Evolutionary conservation across 257 asterid species (phyloP), one percentile per base, ranked within the genome.

Genomic region (Scutellaria galericulata): DNA sequence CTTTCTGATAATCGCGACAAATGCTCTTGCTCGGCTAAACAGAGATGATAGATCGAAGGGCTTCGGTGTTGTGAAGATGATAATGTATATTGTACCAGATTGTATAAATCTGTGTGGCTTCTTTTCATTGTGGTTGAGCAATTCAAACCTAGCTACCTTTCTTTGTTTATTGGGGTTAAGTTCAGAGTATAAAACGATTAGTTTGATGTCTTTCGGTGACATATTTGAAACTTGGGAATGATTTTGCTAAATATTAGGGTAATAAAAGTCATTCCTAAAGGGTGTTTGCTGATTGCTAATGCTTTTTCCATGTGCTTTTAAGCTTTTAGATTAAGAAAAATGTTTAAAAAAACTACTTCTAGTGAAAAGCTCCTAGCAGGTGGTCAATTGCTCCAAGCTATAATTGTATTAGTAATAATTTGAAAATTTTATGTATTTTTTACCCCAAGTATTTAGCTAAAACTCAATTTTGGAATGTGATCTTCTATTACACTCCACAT

Each of bases 1-100:
- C 87, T 91, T 54, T 71, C 87, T 47, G 89, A 85, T 64, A 80
- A 66, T 59, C 87, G 86, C 0, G 82, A 86, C 58, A 89, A 84
- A 73, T 91, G 97, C 80, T 80, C 84, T 3, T 91, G 97, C 83
- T 70, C 76, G 13, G 70, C 77, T 22, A 73, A 78, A 47, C 74
- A 52, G 66, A 63, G 66, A 27, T 37, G 69, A 41, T 72, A 78
- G 84, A 58, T 75, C 72, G 11, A 75, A 58, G 31, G 53, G 18
- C 37, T 51, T 31, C 37, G 1, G 37, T 31, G 37, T 31, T 3
- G 37, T 31, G 31, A 7, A 20, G 52, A 53, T 24, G 57, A 61
- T 41, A 9, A 39, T 45, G 44, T 59, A 52, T 41, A 57, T 10
- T 41, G 53, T 18, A 48, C 10, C 59, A 45, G 10, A 42, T 59